phyloP scores from a whole-genome alignment of 345 rosid species.

The Corymbia maculata region DNA sequence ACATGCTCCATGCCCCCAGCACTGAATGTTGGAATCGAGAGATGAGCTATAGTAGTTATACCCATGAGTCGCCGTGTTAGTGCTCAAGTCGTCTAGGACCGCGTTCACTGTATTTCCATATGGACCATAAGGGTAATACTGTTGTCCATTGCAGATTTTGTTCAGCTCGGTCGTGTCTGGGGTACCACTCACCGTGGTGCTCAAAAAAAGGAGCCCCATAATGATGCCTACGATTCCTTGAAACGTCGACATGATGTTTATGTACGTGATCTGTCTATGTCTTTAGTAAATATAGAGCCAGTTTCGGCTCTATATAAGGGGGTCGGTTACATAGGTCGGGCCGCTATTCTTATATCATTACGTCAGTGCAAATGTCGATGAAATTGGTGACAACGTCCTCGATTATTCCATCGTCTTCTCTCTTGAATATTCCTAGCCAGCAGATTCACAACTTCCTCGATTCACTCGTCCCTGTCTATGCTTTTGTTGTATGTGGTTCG shows the following conservation, averaged over 20 bases:
- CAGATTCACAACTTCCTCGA: neutral
- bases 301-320: neutral
- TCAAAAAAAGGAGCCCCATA: neutral
- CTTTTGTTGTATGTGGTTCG: neutral
- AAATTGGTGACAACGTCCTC: neutral
- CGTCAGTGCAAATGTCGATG: neutral
- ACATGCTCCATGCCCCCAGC: neutral
- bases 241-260: neutral
- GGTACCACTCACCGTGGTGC: neutral
- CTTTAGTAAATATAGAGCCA: neutral
- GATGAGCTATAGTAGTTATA: neutral
- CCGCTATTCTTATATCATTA: neutral
- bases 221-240: neutral
- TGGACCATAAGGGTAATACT: neutral
- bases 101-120: neutral
- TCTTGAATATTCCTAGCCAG: neutral
- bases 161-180: neutral
- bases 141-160: neutral
- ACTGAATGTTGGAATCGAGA: neutral
- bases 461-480: neutral
- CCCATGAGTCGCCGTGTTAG: neutral
- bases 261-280: neutral
- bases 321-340: neutral
- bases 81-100: neutral
- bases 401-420: neutral